Base-by-base conservation (phyloP, 2,329 filamentous ascomycete genomes). In the Myriosclerotinia duriaeana region DNA sequence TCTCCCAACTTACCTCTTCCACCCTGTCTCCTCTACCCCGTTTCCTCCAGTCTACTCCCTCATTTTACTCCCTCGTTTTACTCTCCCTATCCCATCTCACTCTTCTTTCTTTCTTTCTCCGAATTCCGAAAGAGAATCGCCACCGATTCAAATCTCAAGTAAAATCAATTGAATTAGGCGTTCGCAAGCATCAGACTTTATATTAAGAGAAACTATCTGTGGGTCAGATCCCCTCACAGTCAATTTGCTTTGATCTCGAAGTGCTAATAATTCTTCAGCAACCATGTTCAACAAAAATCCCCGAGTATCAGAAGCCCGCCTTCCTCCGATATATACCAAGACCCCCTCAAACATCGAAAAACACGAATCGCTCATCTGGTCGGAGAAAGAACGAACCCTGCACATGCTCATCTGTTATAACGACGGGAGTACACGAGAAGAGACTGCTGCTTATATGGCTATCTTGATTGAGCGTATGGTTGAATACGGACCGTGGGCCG, bases 291-390 rank as follows among this genome's bases (percentile, higher is more conserved):
- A 50, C 1, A 38, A 38, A 2, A 38, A 20, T 7, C 5, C 30
- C 14, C 44, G 11, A 15, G 44, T 17, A 14, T 14, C 15, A 22
- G 26, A 60, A 5, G 7, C 14, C 1, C 38, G n/a, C 3, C 44
- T 50, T 60, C 30, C 30, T 50, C 12, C 14, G 38, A 22, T 60
- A 1, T 20, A 50, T 38, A 44, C 58, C 14, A 50, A 50, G 14
- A n/a, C 44, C 5, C 44, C 44, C 15, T 60, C 44, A 17, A 38
- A n/a, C 1, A 17, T 60, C 5, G 30, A 60, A 26, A 20, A 9
- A 40, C 44, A 60, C 44, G 44, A 60, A 20, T 60, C 58, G 2
- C 58, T 60, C 8, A 22, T 38, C n/a, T 60, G 58, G 58, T 26
- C 50, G 36, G 58, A 60, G 34, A n/a, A 7, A 17, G 14, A 14